Evolutionary conservation across 768 basidiomycete genomes (phyloP).

Genomic region (Boletus rubropictus): DNA sequence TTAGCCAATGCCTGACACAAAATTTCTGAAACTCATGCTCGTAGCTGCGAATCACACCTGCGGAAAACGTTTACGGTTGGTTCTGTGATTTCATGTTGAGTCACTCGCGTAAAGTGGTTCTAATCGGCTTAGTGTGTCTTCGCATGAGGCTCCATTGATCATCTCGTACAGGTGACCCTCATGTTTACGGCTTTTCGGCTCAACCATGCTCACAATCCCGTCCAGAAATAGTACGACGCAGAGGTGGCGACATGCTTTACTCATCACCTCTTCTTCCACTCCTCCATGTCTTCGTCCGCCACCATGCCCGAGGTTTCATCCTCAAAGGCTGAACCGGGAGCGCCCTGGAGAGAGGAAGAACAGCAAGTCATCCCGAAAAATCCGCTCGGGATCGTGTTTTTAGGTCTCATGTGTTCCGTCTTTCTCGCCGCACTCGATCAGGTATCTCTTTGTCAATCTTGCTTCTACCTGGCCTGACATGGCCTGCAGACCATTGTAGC

Average conservation of each 20-base stretch:
- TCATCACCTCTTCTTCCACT: neutral
- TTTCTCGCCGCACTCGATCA: conserved; percentile 48
- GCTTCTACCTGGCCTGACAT: neutral
- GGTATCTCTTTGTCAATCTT: conserved; percentile 19
- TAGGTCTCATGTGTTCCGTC: conserved; percentile 38
- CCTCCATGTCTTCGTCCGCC: conserved; percentile 8
- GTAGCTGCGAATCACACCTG: neutral
- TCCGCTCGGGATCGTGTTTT: conserved; percentile 37
- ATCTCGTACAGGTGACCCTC: neutral
- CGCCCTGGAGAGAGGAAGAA: conserved; percentile 36
- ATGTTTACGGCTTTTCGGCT: conserved; percentile 8
- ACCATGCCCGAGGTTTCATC: neutral
- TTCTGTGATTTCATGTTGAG: neutral
- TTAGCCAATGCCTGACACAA: too few species aligned
- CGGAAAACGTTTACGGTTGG: neutral
- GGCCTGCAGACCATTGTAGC: conserved; percentile 39
- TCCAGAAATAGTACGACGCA: too few species aligned
- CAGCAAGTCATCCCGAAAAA: conserved; percentile 41
- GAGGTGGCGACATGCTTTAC: too few species aligned
- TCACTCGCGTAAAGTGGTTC: neutral
- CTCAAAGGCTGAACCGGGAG: conserved; percentile 21
- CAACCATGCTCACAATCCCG: too few species aligned
- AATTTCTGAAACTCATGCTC: too few species aligned
- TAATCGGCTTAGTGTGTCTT: neutral
- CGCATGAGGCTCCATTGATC: too few species aligned